Evolutionary conservation across 495 filamentous ascomycete species (phyloP).

Genomic region (Neurospora sp.): DNA sequence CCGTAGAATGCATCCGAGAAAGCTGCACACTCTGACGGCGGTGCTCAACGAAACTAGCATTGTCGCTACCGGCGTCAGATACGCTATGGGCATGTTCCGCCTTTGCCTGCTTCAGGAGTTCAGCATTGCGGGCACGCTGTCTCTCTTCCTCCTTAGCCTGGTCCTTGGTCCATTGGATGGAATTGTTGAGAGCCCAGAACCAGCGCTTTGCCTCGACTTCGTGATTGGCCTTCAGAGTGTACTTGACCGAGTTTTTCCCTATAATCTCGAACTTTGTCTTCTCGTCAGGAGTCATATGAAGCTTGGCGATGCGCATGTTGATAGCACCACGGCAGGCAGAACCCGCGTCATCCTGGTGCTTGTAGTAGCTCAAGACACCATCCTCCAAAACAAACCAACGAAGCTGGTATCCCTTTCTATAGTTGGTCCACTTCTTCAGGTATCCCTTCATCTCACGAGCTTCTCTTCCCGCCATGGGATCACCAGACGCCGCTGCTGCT

Average conservation of each 20-base stretch:
- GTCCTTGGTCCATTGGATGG: constrained; percentile 96
- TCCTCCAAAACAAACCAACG: constrained; percentile 98
- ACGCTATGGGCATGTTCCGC: constrained; percentile 20
- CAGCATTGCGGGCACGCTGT: constrained; percentile 60
- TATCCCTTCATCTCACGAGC: constrained; percentile 96
- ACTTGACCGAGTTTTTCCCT: constrained; percentile 98
- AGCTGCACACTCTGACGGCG: constrained; percentile 37
- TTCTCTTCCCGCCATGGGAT: constrained; percentile 70
- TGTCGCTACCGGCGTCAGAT: constrained; percentile 42
- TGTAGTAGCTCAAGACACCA: constrained; percentile 96
- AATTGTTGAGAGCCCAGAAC: constrained; percentile 98
- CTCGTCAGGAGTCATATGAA: constrained; percentile 92
- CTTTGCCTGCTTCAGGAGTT: constrained; percentile 62
- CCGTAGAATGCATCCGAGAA: constrained; percentile 28
- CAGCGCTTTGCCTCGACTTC: constrained; percentile 86
- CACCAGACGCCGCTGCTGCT: constrained; percentile 43
- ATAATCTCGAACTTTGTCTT: constrained; percentile 96
- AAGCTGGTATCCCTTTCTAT: constrained; percentile 89
- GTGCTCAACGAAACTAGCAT: constrained; percentile 34
- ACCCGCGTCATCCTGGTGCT: constrained; percentile 92
- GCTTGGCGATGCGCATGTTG: constrained; percentile 91
- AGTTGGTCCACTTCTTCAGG: constrained; percentile 98
- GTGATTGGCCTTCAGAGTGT: constrained; percentile 93
- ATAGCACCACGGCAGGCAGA: constrained; percentile 94
- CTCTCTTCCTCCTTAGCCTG: constrained; percentile 84